Evolutionary conservation across 2,329 filamentous ascomycete genomes (phyloP).

Genomic region (Hansfordia pulvinata): DNA sequence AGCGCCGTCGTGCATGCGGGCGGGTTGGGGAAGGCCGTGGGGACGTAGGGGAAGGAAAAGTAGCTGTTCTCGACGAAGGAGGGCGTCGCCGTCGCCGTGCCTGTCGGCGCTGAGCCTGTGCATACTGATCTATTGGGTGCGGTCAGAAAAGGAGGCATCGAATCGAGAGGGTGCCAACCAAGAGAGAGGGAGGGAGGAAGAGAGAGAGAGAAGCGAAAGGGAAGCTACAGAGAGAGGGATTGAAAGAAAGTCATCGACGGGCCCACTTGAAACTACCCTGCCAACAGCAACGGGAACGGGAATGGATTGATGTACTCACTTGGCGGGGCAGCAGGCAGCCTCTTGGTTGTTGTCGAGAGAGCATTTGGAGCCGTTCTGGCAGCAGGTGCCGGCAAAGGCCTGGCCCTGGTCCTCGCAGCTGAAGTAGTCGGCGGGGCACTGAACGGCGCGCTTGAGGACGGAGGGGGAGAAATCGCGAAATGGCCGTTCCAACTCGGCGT

Average conservation of each 20-base stretch:
- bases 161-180: slow-evolving; percentile 1
- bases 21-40: slow-evolving; percentile 34
- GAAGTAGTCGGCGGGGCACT: slow-evolving; percentile 34
- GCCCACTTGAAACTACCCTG: no score
- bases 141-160: no score
- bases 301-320: slow-evolving; percentile 21
- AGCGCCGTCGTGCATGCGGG: slow-evolving; percentile 38
- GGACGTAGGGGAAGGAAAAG: slow-evolving; percentile 46
- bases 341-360: slow-evolving; percentile 31
- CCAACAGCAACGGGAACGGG: no score
- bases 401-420: slow-evolving; percentile 33
- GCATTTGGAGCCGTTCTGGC: slow-evolving; percentile 34
- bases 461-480: no score
- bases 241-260: no score
- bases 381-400: slow-evolving; percentile 35
- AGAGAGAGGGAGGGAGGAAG: not conserved
- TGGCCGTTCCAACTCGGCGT: no score
- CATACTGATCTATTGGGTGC: no score
- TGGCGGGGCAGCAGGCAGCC: slow-evolving; percentile 39
- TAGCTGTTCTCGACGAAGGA: slow-evolving; percentile 43
- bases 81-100: slow-evolving; percentile 19
- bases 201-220: not conserved
- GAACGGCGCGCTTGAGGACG: slow-evolving; percentile 13
- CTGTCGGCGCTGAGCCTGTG: slow-evolving; percentile 36
- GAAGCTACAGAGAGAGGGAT: no score